Percentiles rank a stretch among this genome's conserved stretches.
These are phyloP conservation scores for Mycena amicta DNA, from an alignment of 768 basidiomycete genomes.

Conservation along the genomic window DNA sequence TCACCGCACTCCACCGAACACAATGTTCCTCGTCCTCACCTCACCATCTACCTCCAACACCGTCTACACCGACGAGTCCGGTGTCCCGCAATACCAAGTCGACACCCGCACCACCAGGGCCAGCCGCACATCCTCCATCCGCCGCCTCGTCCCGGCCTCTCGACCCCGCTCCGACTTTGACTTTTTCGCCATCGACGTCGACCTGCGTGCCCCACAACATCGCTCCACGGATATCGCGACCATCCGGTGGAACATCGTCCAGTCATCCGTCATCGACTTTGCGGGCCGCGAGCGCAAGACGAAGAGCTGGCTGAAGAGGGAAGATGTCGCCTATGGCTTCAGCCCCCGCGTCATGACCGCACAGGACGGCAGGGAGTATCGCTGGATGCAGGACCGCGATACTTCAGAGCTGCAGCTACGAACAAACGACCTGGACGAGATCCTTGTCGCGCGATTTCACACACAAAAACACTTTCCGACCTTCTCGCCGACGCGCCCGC, in stretches of 20 bases:
- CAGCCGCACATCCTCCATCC: not conserved
- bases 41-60: conserved; percentile 1
- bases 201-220: not conserved
- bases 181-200: not conserved
- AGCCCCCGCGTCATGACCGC: not conserved
- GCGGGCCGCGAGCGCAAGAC: not conserved
- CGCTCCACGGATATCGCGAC: not conserved
- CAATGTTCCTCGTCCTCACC: not conserved
- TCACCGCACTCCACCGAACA: too few species aligned
- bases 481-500: not conserved
- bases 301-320: not conserved
- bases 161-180: not conserved
- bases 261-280: not conserved
- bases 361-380: not conserved
- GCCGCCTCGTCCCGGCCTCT: not conserved
- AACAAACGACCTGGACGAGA: not conserved
- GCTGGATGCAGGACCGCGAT: not conserved
- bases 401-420: not conserved
- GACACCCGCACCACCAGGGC: not conserved
- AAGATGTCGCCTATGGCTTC: not conserved
- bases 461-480: not conserved
- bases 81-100: not conserved
- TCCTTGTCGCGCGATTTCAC: not conserved
- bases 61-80: conserved; percentile 1
- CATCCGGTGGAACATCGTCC: conserved; percentile 1